A percentile compares a stretch with the other conserved stretches of the same genome.
Conservation (phyloP, 768 basidiomycete species). For the Rhizopogon rudus region DNA sequence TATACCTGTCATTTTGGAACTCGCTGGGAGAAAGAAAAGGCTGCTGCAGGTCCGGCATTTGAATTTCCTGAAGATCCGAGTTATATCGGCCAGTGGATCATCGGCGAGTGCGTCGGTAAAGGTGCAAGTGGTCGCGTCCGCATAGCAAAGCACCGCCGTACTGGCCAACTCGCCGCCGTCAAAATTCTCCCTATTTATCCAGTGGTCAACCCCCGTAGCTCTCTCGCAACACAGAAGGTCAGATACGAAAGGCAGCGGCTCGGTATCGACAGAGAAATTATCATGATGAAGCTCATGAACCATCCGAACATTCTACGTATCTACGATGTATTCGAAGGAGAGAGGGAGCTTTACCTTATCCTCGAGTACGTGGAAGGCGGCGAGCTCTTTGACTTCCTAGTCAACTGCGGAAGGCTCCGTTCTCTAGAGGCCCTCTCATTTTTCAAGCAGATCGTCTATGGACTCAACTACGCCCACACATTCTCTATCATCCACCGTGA, state of each 20-base stretch:
- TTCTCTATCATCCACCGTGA: slow-evolving; percentile 98
- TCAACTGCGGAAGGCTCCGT: slow-evolving; percentile 78
- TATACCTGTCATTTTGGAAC: slow-evolving; percentile 70
- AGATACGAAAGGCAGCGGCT: slow-evolving; percentile 80
- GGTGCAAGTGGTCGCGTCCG: slow-evolving; percentile 93
- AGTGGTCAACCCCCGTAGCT: slow-evolving; percentile 66
- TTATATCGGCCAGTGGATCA: slow-evolving; percentile 85
- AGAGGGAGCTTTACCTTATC: slow-evolving; percentile 86
- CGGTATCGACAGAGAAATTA: slow-evolving; percentile 91
- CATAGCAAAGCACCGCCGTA: slow-evolving; percentile 81
- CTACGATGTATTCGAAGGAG: slow-evolving; percentile 93
- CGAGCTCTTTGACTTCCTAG: slow-evolving; percentile 94
- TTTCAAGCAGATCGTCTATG: slow-evolving; percentile 95
- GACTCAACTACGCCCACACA: slow-evolving; percentile 93
- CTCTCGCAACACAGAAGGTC: slow-evolving; percentile 58
- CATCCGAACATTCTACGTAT: slow-evolving; percentile 96
- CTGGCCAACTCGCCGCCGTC: slow-evolving; percentile 90
- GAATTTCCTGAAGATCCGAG: slow-evolving; percentile 84
- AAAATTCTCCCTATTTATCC: slow-evolving; percentile 90
- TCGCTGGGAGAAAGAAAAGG: slow-evolving; percentile 86
- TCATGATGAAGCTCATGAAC: slow-evolving; percentile 99
- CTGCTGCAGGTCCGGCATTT: slow-evolving; percentile 73
- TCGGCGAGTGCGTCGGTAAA: slow-evolving; percentile 92
- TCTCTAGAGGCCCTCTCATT: slow-evolving; percentile 81
- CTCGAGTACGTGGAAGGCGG: slow-evolving; percentile 96